These are phyloP conservation scores for Fagus crenata DNA, from an alignment of 306 rosid genomes.

Conservation along the genomic window DNA sequence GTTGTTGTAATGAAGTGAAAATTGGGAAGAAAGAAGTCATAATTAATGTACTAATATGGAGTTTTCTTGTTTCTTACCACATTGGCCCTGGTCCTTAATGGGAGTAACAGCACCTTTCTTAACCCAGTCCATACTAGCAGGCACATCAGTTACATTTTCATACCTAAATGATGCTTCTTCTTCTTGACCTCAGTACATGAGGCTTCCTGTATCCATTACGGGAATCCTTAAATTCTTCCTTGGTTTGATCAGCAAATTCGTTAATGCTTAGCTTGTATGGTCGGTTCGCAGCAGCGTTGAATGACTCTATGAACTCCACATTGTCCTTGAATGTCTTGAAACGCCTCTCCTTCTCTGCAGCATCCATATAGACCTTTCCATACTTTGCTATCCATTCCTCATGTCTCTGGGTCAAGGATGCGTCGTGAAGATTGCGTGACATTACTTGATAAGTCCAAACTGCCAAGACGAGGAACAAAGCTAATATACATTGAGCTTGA, in stretches of 20 bases:
- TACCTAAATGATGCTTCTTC: conserved; percentile 1
- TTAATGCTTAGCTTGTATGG: conserved; percentile 39
- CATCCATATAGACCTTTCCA: conserved; percentile 28
- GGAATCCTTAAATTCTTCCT: conserved; percentile 30
- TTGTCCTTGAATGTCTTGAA: conserved; percentile 32
- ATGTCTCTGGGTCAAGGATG: conserved; percentile 1
- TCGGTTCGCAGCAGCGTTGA: conserved; percentile 29
- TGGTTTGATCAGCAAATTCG: conserved; percentile 27
- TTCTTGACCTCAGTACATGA: not conserved
- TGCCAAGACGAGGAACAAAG: conserved; percentile 5
- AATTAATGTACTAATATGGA: not conserved
- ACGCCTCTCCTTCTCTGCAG: conserved; percentile 34
- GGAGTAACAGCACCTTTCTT: conserved; percentile 23
- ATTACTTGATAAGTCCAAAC: conserved; percentile 24
- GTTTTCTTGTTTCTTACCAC: conserved; percentile 14
- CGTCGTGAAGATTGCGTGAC: conserved; percentile 10
- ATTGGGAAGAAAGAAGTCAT: too few relatives aligned
- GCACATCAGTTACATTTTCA: conserved; percentile 1
- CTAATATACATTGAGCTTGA: conserved; percentile 5
- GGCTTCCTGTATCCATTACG: conserved; percentile 15
- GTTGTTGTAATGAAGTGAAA: too few relatives aligned
- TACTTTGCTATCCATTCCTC: conserved; percentile 36
- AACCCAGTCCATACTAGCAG: conserved; percentile 17
- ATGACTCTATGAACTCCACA: conserved; percentile 28
- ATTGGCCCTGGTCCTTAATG: conserved; percentile 4